Evolutionary conservation across 2,329 filamentous ascomycete species (phyloP), one percentile per base, ranked within the genome.

Genomic region (Microsporum audouinii): DNA sequence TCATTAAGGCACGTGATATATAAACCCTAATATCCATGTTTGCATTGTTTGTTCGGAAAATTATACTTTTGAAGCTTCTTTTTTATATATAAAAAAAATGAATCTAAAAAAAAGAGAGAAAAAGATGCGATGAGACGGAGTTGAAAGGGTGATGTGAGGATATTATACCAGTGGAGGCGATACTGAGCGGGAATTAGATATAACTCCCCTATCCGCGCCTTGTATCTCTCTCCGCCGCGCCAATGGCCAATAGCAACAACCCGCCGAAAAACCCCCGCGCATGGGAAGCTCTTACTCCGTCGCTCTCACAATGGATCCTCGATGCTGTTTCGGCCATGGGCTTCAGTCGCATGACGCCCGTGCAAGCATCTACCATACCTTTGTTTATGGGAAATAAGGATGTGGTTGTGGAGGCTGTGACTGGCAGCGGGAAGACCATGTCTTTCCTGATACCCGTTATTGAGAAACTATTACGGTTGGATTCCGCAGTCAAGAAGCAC

Each of bases 351-450:
- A 91, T 94, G 81, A 96, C 91, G 2, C 92, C 92, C 0, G 91
- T 96, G n/a, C 92, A 97, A 76, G 89, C 91, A 51, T 92, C 90
- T 62, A 88, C 89, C 3, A 88, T 96, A 66, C 90, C 91, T 10
- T 82, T 96, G 58, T 94, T 96, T 71, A 86, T 91, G 76, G 86
- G 85, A 58, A 88, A 95, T 72, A 95, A 95, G 70, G 91, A 96
- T 73, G 89, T 95, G 3, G 91, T 96, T 0, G 91, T 96, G 4
- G 90, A 95, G 78, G 90, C 90, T 36, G 91, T 95, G 2, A 96
- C 91, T 1, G 91, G 91, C 10, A 94, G 88, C 72, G 91, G 91
- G 63, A 96, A 96, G 76, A 96, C 91, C 0, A 78, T 96, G 34
- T 83, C 89, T 1, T 99, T 92, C 69, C 77, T 95, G 38, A 86